Evolutionary conservation across 495 filamentous ascomycete species (phyloP).

Genomic region (Penicillium silybi): DNA sequence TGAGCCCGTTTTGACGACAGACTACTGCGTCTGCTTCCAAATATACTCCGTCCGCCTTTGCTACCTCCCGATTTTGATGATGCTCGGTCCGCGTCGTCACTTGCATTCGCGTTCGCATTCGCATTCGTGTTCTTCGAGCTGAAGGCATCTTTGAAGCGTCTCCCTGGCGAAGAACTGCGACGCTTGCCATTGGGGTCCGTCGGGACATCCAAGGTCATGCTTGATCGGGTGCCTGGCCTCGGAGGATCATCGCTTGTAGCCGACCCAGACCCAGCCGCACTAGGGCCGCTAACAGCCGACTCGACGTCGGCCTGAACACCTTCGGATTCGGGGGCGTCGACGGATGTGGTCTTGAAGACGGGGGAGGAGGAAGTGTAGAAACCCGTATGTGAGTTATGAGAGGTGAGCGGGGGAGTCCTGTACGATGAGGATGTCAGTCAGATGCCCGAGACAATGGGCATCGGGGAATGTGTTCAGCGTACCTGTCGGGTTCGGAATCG

Average conservation of each 20-base stretch:
- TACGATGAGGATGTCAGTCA: constrained; percentile 17
- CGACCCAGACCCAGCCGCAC: constrained; percentile 23
- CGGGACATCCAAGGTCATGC: constrained; percentile 31
- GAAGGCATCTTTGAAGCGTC: constrained; percentile 47
- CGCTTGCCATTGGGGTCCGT: constrained; percentile 29
- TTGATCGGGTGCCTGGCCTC: constrained; percentile 21
- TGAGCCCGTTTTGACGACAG: constrained; percentile 35
- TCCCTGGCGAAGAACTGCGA: constrained; percentile 39
- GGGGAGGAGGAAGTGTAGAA: constrained; percentile 82
- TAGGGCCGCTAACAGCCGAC: constrained; percentile 31
- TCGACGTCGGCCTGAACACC: constrained; percentile 23
- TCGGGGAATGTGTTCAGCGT: constrained; percentile 31
- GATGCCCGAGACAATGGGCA: not conserved
- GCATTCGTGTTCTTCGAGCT: constrained; percentile 31
- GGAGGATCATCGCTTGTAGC: constrained; percentile 17
- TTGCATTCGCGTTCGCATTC: constrained; percentile 17
- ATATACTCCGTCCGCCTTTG: constrained; percentile 25
- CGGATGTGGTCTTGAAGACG: constrained; percentile 58
- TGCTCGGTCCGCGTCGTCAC: constrained; percentile 41
- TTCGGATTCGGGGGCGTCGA: constrained; percentile 28
- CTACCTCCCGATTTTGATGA: constrained; percentile 35
- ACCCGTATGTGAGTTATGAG: constrained; percentile 72
- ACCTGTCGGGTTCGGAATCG: constrained; percentile 69
- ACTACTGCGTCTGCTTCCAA: constrained; percentile 39
- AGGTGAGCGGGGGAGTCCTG: constrained; percentile 61